phyloP scores from a whole-genome alignment of 208 protist genomes.

The Leishmania aethiopica region DNA sequence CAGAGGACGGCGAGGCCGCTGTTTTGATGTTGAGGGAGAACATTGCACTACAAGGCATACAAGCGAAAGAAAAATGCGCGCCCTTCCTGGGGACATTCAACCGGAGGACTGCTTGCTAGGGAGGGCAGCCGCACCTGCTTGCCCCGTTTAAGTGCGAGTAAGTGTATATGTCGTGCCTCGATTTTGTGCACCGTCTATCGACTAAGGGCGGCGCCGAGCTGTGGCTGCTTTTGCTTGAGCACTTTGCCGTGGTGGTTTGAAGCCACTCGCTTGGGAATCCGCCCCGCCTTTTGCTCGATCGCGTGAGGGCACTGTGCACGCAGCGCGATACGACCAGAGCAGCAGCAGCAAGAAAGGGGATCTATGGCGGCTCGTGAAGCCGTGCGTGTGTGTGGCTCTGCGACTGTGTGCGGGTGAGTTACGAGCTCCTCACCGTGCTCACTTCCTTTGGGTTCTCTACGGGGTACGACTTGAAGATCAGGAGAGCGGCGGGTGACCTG shows the following conservation, averaged over 20 bases:
- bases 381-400: background rate
- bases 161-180: background rate
- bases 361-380: slow-evolving; percentile 1
- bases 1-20: slow-evolving; percentile 3
- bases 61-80: background rate
- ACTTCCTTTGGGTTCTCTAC: background rate
- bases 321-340: background rate
- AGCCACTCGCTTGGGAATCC: background rate
- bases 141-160: background rate
- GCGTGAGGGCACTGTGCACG: background rate
- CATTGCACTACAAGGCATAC: background rate
- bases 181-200: background rate
- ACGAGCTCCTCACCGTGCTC: background rate
- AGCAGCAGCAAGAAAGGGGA: background rate
- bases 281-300: background rate
- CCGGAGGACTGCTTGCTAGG: background rate
- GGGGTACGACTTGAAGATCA: background rate
- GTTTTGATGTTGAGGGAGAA: slow-evolving; percentile 28
- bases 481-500: background rate
- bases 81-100: background rate
- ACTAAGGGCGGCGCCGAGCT: background rate
- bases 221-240: background rate
- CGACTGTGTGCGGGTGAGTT: background rate
- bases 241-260: too few species aligned
- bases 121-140: background rate